These are phyloP conservation scores for Colletotrichum viniferum DNA, from an alignment of 2,329 filamentous ascomycete genomes.

Conservation along the genomic window DNA sequence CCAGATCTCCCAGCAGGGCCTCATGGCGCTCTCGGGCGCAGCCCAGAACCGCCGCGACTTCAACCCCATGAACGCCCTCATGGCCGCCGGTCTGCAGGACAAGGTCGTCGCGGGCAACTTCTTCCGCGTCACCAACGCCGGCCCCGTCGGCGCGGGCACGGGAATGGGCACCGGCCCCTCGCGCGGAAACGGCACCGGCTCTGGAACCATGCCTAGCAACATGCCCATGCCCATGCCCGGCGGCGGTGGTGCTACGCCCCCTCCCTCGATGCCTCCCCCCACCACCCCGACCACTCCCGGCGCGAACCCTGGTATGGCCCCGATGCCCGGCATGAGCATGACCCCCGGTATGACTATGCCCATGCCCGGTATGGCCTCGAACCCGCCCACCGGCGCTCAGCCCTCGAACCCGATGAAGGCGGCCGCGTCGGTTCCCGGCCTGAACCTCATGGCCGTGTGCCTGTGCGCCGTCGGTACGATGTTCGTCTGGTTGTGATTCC, in stretches of 20 bases:
- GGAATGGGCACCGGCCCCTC: not conserved
- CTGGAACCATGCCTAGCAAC: not conserved
- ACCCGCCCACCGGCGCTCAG: constrained; percentile 2
- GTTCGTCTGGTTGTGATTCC: not conserved
- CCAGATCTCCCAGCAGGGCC: constrained; percentile 25
- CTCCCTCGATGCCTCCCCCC: not conserved
- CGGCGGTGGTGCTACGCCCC: not conserved
- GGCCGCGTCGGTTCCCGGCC: not conserved
- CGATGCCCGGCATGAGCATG: constrained; percentile 17
- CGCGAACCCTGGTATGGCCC: not conserved
- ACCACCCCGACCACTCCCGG: constrained; percentile 2
- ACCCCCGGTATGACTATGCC: constrained; percentile 5
- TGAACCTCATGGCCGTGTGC: not conserved
- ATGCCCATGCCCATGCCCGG: not conserved
- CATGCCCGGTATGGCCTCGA: constrained; percentile 5
- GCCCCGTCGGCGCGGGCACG: constrained; percentile 16
- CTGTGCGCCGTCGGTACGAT: not conserved
- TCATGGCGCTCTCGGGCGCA: constrained; percentile 31
- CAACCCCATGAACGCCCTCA: constrained; percentile 32
- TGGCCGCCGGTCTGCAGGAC: constrained; percentile 31
- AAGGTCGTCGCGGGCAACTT: constrained; percentile 41
- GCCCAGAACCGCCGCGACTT: constrained; percentile 36
- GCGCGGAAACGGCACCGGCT: not conserved
- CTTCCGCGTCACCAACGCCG: constrained; percentile 42
- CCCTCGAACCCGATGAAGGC: constrained; percentile 1